Evolutionary conservation across 305 asterid genomes (phyloP).

Genomic region (Coffea humblotiana): DNA sequence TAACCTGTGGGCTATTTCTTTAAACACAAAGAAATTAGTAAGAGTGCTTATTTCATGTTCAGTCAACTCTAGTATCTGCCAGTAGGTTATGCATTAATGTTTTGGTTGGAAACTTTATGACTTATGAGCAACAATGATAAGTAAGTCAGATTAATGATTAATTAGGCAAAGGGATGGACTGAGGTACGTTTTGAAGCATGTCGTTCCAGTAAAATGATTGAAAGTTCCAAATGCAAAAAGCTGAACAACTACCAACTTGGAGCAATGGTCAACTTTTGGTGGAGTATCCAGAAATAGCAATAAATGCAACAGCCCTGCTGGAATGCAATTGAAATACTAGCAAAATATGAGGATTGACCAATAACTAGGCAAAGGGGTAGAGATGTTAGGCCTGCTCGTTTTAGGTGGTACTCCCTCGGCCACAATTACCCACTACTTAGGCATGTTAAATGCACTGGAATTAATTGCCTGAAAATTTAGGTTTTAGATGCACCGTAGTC

Average conservation of each 20-base stretch:
- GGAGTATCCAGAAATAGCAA: too few species aligned
- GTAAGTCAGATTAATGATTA: neutral
- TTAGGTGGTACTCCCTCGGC: too few species aligned
- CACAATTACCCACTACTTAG: slow-evolving; percentile 1
- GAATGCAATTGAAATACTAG: neutral
- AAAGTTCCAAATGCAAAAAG: too few species aligned
- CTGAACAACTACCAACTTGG: too few species aligned
- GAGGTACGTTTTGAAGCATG: neutral
- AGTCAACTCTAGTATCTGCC: neutral
- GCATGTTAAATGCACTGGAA: neutral
- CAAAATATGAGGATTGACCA: neutral
- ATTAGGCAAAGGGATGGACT: neutral
- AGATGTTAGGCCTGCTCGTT: neutral
- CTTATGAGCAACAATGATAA: neutral
- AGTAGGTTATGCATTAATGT: neutral
- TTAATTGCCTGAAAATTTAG: slow-evolving; percentile 19
- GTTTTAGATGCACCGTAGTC: neutral
- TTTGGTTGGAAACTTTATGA: neutral
- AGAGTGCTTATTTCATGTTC: too few species aligned
- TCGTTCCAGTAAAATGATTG: neutral
- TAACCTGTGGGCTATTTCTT: too few species aligned
- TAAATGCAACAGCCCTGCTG: neutral
- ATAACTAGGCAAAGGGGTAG: neutral
- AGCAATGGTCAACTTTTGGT: too few species aligned
- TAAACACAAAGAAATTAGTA: too few species aligned